phyloP scores from a whole-genome alignment of 2,329 filamentous ascomycete genomes.

The Monosporascus cannonballus region DNA sequence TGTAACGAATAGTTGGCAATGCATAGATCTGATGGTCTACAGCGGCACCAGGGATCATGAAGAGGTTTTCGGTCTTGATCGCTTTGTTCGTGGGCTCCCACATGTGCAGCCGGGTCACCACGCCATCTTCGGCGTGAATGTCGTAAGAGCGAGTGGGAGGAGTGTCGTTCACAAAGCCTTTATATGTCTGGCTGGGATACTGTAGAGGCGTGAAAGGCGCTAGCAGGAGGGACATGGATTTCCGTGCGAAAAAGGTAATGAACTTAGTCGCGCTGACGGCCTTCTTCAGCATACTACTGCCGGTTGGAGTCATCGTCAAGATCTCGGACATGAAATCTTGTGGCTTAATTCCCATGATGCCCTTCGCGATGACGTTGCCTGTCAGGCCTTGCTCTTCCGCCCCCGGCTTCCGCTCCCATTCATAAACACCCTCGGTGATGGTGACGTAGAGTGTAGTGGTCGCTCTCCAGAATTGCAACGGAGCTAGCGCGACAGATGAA shows the following conservation, averaged over 20 bases:
- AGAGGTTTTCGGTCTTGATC: slow-evolving; percentile 40
- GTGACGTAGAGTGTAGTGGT: slow-evolving; percentile 58
- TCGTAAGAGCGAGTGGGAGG: slow-evolving; percentile 34
- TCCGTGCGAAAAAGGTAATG: slow-evolving; percentile 49
- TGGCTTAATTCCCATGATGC: slow-evolving; percentile 51
- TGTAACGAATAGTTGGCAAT: slow-evolving; percentile 56
- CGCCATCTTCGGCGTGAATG: slow-evolving; percentile 46
- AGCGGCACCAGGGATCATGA: slow-evolving; percentile 57
- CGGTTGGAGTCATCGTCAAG: slow-evolving; percentile 45
- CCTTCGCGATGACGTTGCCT: slow-evolving; percentile 46
- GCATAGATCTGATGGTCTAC: slow-evolving; percentile 60
- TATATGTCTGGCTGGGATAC: slow-evolving; percentile 42
- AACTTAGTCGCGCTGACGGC: slow-evolving; percentile 42
- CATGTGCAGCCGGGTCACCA: slow-evolving; percentile 47
- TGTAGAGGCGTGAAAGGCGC: slow-evolving; percentile 50
- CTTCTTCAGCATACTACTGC: slow-evolving; percentile 38
- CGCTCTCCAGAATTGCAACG: slow-evolving; percentile 52
- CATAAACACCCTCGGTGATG: slow-evolving; percentile 36
- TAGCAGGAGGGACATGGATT: slow-evolving; percentile 47
- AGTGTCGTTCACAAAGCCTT: slow-evolving; percentile 48
- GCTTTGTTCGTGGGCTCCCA: slow-evolving; percentile 45
- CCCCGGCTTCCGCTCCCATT: slow-evolving; percentile 18
- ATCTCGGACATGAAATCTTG: slow-evolving; percentile 50
- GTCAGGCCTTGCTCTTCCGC: slow-evolving; percentile 33
- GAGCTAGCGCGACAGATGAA: slow-evolving; percentile 51